Base-by-base conservation (phyloP, 2,329 filamentous ascomycete species). In the Colletotrichum sp. region DNA sequence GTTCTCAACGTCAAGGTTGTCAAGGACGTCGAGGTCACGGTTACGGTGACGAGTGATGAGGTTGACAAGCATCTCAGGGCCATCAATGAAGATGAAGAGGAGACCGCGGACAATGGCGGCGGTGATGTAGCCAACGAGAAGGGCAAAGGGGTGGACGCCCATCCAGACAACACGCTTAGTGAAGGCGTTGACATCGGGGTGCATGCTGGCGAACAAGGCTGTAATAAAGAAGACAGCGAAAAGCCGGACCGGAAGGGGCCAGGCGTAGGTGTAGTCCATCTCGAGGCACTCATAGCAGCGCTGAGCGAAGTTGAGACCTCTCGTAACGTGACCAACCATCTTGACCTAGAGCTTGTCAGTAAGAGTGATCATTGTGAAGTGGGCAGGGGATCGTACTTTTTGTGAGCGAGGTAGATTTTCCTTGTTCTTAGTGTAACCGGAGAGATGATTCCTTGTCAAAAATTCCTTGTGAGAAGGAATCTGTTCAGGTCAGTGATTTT, bases 41-140 rank as follows among this genome's bases (percentile, higher is more conserved):
- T 57, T 55, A 13, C 30, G 32, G 8, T 57, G 36, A 15, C 30
- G 32, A 7, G 10, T 62, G 21, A 65, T 28, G n/a, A 70, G 26
- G 10, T 24, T n/a, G n/a, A 32, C 6, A 10, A 75, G 16, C 28
- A 70, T 65, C 26, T 60, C 32, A 10, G 75, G 75, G 15, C 71
- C 71, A 13, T 77, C 75, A 24, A 77, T 71, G 60, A 77, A 75
- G 66, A 67, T 13, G 28, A 77, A 77, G 24, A 77, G 63, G 3
- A 77, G 49, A n/a, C 16, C 36, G 12, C 66, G 36, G 13, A 77
- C 30, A 15, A 77, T 13, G n/a, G 44, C 60, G 6, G 75, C 75
- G 9, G 36, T 67, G 66, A 15, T 9, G 39, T 63, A 77, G 49
- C 75, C 75, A 24, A 77, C 36, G 7, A 63, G 8, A 18, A 74